These are phyloP conservation scores for Chlorophyllum brunneum DNA, from an alignment of 768 basidiomycete species.

Conservation along the genomic window DNA sequence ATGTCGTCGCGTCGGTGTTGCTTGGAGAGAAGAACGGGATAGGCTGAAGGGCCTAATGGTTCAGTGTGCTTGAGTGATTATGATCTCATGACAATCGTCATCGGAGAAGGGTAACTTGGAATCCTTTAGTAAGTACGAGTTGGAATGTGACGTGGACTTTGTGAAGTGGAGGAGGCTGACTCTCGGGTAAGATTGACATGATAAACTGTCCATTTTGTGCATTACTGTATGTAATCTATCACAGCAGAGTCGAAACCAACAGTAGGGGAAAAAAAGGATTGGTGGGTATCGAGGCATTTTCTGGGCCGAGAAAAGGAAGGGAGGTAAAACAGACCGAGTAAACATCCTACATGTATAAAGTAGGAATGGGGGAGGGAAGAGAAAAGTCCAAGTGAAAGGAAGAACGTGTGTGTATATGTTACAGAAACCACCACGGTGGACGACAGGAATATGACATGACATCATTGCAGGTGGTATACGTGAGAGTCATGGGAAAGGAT, in stretches of 20 bases:
- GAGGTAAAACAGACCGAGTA: not conserved
- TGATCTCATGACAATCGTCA: too few species aligned
- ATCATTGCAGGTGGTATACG: conserved; percentile 11
- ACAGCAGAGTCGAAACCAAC: not conserved
- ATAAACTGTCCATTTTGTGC: conserved; percentile 2
- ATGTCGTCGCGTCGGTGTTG: too few species aligned
- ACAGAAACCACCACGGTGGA: not conserved
- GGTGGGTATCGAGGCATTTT: conserved; percentile 2
- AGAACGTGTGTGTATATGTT: not conserved
- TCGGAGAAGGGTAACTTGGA: too few species aligned
- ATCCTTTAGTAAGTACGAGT: too few species aligned
- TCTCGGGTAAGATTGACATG: too few species aligned
- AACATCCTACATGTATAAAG: not conserved
- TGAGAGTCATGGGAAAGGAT: not conserved
- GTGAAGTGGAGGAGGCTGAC: too few species aligned
- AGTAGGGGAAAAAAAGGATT: not conserved
- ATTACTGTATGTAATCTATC: conserved; percentile 11
- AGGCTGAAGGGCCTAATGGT: too few species aligned
- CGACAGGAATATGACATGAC: conserved; percentile 5
- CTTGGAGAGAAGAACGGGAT: too few species aligned
- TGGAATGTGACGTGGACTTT: too few species aligned
- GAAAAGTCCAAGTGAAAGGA: conserved; percentile 1
- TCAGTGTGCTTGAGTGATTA: too few species aligned
- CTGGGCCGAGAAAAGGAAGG: not conserved
- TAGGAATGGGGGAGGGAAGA: not conserved